Evolutionary conservation across 345 rosid species (phyloP).

Genomic region (Brassica nigra): DNA sequence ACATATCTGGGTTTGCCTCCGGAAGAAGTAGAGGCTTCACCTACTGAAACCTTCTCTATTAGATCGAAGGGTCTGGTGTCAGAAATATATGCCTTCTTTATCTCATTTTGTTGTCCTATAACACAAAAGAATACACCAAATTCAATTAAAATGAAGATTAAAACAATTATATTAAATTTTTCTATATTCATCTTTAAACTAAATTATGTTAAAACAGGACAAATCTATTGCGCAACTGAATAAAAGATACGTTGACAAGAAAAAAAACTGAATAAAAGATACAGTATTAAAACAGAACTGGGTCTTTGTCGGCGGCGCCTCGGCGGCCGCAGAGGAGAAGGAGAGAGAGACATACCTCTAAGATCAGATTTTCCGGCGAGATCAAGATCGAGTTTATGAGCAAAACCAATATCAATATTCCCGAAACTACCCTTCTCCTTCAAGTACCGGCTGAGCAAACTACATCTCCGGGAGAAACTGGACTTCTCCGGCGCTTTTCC

Average conservation of each 20-base stretch:
- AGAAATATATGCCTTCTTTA: slow-evolving; percentile 19
- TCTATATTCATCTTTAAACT: background rate
- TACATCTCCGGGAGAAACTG: slow-evolving; percentile 59
- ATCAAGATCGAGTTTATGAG: slow-evolving; percentile 39
- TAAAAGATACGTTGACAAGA: background rate
- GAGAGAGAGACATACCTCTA: slow-evolving; percentile 19
- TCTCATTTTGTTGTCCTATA: slow-evolving; percentile 27
- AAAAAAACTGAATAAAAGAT: background rate
- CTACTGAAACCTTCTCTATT: slow-evolving; percentile 2
- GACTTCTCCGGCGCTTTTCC: slow-evolving; percentile 51
- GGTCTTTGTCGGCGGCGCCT: slow-evolving; percentile 26
- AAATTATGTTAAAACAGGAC: background rate
- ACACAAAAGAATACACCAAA: slow-evolving; percentile 1
- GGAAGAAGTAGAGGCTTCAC: slow-evolving; percentile 28
- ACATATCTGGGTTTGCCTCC: slow-evolving; percentile 11
- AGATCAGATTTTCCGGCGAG: slow-evolving; percentile 42
- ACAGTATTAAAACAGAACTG: background rate
- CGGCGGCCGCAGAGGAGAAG: slow-evolving; percentile 17
- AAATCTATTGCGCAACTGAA: background rate
- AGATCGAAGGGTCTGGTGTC: background rate
- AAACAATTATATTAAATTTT: background rate
- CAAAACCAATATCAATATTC: slow-evolving; percentile 43
- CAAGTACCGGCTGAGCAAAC: slow-evolving; percentile 66
- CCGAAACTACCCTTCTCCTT: slow-evolving; percentile 62
- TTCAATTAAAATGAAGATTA: background rate